Evolutionary conservation across 1,139 yeast genomes (phyloP).

Genomic region (Magnusiomyces suaveolens): DNA sequence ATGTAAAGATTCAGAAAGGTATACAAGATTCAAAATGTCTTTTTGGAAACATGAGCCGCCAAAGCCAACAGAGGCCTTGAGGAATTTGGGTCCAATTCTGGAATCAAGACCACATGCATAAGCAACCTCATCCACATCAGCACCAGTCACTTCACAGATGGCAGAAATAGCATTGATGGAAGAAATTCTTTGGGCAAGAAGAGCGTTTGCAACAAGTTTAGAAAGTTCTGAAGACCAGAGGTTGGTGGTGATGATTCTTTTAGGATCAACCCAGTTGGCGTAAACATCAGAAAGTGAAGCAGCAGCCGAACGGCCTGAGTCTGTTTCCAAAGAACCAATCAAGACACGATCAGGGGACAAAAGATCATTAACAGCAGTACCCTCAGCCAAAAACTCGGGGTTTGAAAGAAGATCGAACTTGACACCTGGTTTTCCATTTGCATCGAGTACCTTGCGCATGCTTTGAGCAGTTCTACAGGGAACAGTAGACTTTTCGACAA

Average conservation of each 20-base stretch:
- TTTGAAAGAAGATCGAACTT: constrained; percentile 24
- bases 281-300: constrained; percentile 24
- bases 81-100: constrained; percentile 26
- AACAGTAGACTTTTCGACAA: constrained; percentile 27
- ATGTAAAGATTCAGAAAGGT: constrained; percentile 25
- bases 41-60: constrained; percentile 27
- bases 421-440: constrained; percentile 25
- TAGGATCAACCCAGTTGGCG: constrained; percentile 25
- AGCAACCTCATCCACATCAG: constrained; percentile 27
- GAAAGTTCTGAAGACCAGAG: constrained; percentile 27
- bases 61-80: constrained; percentile 26
- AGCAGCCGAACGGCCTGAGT: constrained; percentile 22
- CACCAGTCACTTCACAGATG: constrained; percentile 27
- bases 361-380: constrained; percentile 25
- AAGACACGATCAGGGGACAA: constrained; percentile 25
- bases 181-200: constrained; percentile 27
- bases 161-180: constrained; percentile 27
- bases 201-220: constrained; percentile 27
- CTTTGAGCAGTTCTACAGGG: constrained; percentile 27
- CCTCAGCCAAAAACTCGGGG: constrained; percentile 26
- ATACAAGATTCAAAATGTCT: constrained; percentile 25
- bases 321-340: constrained; percentile 25
- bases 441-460: constrained; percentile 25
- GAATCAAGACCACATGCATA: constrained; percentile 27
- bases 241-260: constrained; percentile 25